These are phyloP conservation scores for Paramecium primaurelia DNA, from an alignment of 73 alveolate species.

Conservation along the genomic window DNA sequence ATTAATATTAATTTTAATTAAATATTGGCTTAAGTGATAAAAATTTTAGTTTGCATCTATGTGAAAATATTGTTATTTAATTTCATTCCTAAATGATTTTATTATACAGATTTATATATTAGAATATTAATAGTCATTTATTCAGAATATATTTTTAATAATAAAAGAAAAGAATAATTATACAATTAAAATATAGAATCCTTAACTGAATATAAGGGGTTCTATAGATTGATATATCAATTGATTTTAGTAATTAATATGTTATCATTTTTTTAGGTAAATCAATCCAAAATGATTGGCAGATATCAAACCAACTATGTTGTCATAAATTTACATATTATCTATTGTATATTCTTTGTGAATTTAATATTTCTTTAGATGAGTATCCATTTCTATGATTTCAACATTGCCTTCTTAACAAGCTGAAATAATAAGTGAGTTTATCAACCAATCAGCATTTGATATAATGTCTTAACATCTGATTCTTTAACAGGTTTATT, in stretches of 20 bases:
- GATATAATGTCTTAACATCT: not conserved
- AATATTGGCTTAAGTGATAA: not conserved
- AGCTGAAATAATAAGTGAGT: not conserved
- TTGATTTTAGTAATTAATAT: not conserved
- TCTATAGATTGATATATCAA: too few relatives aligned
- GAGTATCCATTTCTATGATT: not conserved
- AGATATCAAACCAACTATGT: not conserved
- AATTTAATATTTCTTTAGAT: not conserved
- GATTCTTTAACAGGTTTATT: not conserved
- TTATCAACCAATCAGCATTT: not conserved
- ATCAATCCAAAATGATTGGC: not conserved
- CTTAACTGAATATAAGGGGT: too few relatives aligned
- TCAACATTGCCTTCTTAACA: not conserved
- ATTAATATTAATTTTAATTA: too few relatives aligned
- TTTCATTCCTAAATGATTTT: not conserved
- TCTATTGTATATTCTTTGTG: not conserved
- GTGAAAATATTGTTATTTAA: not conserved
- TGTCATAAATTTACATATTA: not conserved
- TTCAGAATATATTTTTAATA: not conserved
- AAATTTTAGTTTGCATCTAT: not conserved
- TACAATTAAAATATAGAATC: too few relatives aligned
- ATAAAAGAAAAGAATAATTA: not conserved
- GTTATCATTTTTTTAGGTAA: not conserved
- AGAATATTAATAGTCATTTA: too few relatives aligned
- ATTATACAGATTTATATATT: too few relatives aligned